Base-by-base conservation (phyloP, 176 grass and related monocot genomes). In the Poa annua region DNA sequence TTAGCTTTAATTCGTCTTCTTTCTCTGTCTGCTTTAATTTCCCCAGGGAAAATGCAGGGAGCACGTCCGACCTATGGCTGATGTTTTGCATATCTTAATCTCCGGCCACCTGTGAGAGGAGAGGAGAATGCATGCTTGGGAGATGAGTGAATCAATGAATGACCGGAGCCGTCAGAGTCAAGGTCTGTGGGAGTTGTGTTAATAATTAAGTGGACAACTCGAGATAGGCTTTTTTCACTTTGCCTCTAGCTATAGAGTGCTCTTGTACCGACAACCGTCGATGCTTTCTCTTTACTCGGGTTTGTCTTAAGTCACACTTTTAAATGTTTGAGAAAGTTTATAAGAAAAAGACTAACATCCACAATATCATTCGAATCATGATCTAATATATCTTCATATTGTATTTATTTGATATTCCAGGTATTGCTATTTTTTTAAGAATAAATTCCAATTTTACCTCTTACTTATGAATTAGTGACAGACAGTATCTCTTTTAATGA, bases 111-210 rank as follows among this genome's bases (percentile, higher is more conserved):
- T 29, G 1, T 29, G 69, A 73, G 44, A 25, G 14, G 39, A 45
- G 39, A 21, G 25, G 66, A 12, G n/a, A 48, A 48, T 48, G 3
- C 45, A 48, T 71, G 39, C 39, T 21, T 21, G 21, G 25, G 44
- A 51, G 14, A 47, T 9, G 62, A 65, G 29, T 15, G 29, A 34
- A 65, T 41, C 7, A 41, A 7, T 35, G 44, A 36, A 39, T 32
- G 71, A 32, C 14, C 7, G 45, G 42, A 71, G 41, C n/a, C 69
- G 69, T 70, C 70, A 32, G 59, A 59, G 82, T 52, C 71, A 81
- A 57, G 48, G 19, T 24, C 74, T 39, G 81, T 56, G 79, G 49
- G 60, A 24, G n/a, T 62, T n/a, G 4, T 44, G n/a, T 72, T 48
- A 47, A 47, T 48, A 47, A 47, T 47, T 72, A 47, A 68, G 53